Evolutionary conservation across 2,329 filamentous ascomycete genomes (phyloP).

Genomic region (Phaeophleospora eucalypticola): DNA sequence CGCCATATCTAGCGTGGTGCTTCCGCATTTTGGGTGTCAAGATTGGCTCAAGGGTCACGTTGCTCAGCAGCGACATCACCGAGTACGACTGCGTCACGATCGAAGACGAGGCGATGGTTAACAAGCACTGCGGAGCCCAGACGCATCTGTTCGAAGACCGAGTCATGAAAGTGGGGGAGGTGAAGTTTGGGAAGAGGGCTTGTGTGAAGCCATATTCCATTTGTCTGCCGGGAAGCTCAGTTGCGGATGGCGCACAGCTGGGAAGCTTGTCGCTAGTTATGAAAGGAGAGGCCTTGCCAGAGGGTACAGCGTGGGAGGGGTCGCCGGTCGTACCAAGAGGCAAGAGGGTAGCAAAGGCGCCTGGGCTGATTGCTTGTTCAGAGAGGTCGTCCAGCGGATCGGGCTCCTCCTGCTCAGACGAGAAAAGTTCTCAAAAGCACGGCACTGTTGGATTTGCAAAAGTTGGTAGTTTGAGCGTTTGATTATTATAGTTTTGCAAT

Average conservation of each 20-base stretch:
- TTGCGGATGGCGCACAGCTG: conserved; percentile 18
- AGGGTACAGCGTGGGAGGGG: conserved; percentile 20
- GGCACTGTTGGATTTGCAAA: too few relatives aligned
- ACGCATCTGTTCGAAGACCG: conserved; percentile 27
- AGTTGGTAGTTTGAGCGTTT: too few relatives aligned
- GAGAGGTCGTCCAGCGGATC: too few relatives aligned
- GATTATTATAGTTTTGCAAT: too few relatives aligned
- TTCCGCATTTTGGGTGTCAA: conserved; percentile 24
- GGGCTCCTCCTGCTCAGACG: too few relatives aligned
- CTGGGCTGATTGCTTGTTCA: too few relatives aligned
- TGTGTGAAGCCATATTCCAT: conserved; percentile 23
- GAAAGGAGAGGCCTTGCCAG: conserved; percentile 22
- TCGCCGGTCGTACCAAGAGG: conserved; percentile 17
- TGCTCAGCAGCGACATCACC: conserved; percentile 20
- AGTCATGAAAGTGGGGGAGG: conserved; percentile 24
- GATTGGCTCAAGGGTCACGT: conserved; percentile 18
- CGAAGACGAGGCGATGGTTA: conserved; percentile 23
- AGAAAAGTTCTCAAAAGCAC: too few relatives aligned
- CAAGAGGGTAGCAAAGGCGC: too few relatives aligned
- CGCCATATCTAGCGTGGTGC: conserved; percentile 23
- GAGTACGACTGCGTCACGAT: conserved; percentile 25
- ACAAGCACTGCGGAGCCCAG: conserved; percentile 19
- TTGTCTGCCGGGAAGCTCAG: conserved; percentile 19
- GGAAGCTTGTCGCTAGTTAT: conserved; percentile 22
- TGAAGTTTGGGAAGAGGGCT: conserved; percentile 15